A percentile compares a stretch with the other conserved stretches of the same genome.
Conservation (phyloP, 148 eudicot species). For the Amaranthus cruentus region DNA sequence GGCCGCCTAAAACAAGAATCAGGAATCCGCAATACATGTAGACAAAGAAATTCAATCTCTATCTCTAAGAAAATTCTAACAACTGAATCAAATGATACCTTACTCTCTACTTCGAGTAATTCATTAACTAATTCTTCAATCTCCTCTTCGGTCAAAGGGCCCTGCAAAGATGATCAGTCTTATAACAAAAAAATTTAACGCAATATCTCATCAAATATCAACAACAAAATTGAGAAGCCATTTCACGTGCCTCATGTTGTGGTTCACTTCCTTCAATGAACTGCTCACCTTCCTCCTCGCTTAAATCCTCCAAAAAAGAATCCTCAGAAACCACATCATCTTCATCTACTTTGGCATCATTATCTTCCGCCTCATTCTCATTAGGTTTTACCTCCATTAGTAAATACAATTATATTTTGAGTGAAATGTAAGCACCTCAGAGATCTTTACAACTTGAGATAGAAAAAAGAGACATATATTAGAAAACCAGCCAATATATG, state of each 20-base stretch:
- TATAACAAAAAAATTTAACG: not conserved
- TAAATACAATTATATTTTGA: not conserved
- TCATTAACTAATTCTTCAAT: slow-evolving; percentile 75
- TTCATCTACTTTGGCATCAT: slow-evolving; percentile 34
- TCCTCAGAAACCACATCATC: slow-evolving; percentile 36
- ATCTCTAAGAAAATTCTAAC: not conserved
- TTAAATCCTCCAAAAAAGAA: slow-evolving; percentile 32
- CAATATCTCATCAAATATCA: not conserved
- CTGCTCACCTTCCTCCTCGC: slow-evolving; percentile 37
- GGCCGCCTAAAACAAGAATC: slow-evolving; percentile 65
- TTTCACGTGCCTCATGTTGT: slow-evolving; percentile 48
- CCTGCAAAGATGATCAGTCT: slow-evolving; percentile 32
- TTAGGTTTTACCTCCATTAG: slow-evolving; percentile 23
- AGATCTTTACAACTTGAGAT: not conserved
- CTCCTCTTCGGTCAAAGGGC: slow-evolving; percentile 73
- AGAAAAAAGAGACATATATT: not conserved
- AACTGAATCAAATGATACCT: slow-evolving; percentile 38
- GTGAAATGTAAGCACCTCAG: not conserved
- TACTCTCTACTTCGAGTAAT: slow-evolving; percentile 81
- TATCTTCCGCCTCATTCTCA: slow-evolving; percentile 22
- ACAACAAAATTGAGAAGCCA: not conserved
- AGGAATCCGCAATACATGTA: slow-evolving; percentile 9
- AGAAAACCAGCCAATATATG: not conserved
- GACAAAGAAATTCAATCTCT: not conserved
- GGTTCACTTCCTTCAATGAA: slow-evolving; percentile 33